Evolutionary conservation across 116 monocot genomes (phyloP).

Genomic region (Papilionanthe hybrid): DNA sequence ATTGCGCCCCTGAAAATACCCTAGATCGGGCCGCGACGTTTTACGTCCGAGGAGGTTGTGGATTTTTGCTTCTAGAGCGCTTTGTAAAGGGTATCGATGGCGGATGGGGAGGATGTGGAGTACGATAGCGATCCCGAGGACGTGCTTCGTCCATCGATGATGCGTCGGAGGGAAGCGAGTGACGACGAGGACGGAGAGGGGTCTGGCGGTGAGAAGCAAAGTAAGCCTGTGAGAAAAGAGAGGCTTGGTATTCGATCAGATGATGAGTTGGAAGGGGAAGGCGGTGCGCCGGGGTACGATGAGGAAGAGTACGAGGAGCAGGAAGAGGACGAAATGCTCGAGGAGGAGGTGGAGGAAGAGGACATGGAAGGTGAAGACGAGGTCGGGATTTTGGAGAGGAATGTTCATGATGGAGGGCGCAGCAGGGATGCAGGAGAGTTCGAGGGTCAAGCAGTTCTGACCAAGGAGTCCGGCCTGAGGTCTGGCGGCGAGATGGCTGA

Average conservation of each 20-base stretch:
- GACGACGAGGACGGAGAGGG: constrained; percentile 75
- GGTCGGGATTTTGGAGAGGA: not conserved
- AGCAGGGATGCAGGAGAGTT: constrained; percentile 5
- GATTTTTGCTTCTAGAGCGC: not conserved
- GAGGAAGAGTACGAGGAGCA: constrained; percentile 41
- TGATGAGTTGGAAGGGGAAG: constrained; percentile 68
- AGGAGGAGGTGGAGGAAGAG: constrained; percentile 21
- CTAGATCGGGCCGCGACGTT: not conserved
- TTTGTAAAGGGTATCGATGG: constrained; percentile 3
- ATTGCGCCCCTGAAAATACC: too few species aligned
- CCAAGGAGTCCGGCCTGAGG: not conserved
- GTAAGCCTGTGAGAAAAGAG: constrained; percentile 7
- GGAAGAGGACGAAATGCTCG: constrained; percentile 22
- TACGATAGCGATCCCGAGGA: constrained; percentile 99
- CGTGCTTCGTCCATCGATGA: constrained; percentile 45
- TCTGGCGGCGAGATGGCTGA: constrained; percentile 7
- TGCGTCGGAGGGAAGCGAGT: constrained; percentile 80
- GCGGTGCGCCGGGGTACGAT: constrained; percentile 63
- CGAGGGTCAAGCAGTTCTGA: constrained; percentile 3
- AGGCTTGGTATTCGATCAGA: constrained; percentile 37
- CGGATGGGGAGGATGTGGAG: constrained; percentile 42
- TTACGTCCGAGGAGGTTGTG: not conserved
- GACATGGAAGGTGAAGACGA: constrained; percentile 9
- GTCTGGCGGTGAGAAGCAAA: constrained; percentile 10
- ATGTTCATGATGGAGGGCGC: constrained; percentile 10